Evolutionary conservation across 169 alveolate species (phyloP).

Genomic region (Cryptosporidium bovis): DNA sequence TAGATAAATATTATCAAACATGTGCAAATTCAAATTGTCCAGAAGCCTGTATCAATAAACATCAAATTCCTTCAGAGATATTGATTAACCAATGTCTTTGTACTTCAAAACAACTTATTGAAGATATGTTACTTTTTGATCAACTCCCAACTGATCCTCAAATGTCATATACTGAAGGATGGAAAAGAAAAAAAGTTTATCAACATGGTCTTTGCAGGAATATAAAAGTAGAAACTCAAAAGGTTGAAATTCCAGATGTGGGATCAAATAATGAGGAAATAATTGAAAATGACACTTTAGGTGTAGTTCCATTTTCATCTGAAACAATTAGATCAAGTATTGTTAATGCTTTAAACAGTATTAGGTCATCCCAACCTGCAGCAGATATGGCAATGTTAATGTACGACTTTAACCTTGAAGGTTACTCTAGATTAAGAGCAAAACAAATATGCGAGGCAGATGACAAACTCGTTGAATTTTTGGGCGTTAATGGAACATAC

Average conservation of each 20-base stretch:
- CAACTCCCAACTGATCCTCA: slow-evolving; percentile 70
- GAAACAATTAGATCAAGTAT: slow-evolving; percentile 46
- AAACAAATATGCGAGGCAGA: slow-evolving; percentile 52
- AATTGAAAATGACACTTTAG: slow-evolving; percentile 2
- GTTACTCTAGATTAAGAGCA: slow-evolving; percentile 57
- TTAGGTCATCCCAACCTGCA: slow-evolving; percentile 68
- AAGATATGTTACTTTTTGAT: slow-evolving; percentile 58
- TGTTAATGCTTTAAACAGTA: slow-evolving; percentile 17
- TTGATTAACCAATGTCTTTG: slow-evolving; percentile 58
- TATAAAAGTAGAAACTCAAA: slow-evolving; percentile 20
- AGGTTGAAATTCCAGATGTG: slow-evolving; percentile 47
- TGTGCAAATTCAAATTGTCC: slow-evolving; percentile 63
- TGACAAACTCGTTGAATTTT: slow-evolving; percentile 11
- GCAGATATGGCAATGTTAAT: slow-evolving; percentile 73
- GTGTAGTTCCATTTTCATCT: slow-evolving; percentile 18
- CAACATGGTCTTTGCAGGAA: slow-evolving; percentile 59
- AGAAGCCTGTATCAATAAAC: slow-evolving; percentile 57
- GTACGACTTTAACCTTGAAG: slow-evolving; percentile 62
- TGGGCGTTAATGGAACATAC: slow-evolving; percentile 39
- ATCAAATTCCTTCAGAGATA: slow-evolving; percentile 51
- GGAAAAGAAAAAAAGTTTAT: slow-evolving; percentile 55
- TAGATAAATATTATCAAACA: slow-evolving; percentile 52
- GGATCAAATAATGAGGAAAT: slow-evolving; percentile 7
- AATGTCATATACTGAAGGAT: slow-evolving; percentile 70
- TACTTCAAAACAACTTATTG: slow-evolving; percentile 60